Percentiles rank a stretch among this genome's conserved stretches.
Evolutionary conservation across 2,329 filamentous ascomycete genomes (phyloP).

Genomic region (Xylariaceae sp.): DNA sequence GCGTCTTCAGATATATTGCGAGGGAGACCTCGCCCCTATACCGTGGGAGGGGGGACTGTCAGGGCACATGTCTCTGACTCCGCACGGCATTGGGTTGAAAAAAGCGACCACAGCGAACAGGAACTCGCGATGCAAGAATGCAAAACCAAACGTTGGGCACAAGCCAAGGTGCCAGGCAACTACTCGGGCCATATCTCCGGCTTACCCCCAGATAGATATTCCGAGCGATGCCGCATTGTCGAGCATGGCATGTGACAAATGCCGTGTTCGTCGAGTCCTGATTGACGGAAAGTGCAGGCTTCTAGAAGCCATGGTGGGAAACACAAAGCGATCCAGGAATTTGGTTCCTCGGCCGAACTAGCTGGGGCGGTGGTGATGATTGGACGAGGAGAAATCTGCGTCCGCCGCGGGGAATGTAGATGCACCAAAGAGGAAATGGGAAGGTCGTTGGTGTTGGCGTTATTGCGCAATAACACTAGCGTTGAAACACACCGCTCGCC

Average conservation of each 20-base stretch:
- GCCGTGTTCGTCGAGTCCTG: slow-evolving; percentile 1
- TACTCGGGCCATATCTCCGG: slow-evolving; percentile 10
- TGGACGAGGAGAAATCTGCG: slow-evolving; percentile 8
- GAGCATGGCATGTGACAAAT: slow-evolving; percentile 5
- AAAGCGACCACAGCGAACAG: not conserved
- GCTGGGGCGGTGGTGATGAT: slow-evolving; percentile 3
- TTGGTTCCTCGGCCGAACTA: slow-evolving; percentile 10
- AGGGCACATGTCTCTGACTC: slow-evolving; percentile 1
- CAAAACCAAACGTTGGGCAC: not conserved
- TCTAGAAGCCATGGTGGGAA: slow-evolving; percentile 17
- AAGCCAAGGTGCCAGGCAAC: not conserved
- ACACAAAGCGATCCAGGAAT: slow-evolving; percentile 19
- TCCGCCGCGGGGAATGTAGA: slow-evolving; percentile 1
- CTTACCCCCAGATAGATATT: slow-evolving; percentile 11
- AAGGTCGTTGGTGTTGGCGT: not conserved
- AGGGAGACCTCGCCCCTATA: not conserved
- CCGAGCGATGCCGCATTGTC: not conserved
- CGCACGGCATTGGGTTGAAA: not conserved
- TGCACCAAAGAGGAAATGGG: slow-evolving; percentile 5
- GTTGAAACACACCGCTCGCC: slow-evolving; percentile 1
- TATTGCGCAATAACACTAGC: slow-evolving; percentile 1
- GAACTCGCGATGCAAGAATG: not conserved
- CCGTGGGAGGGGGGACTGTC: not conserved
- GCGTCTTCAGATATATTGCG: not conserved
- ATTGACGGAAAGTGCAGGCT: slow-evolving; percentile 6